phyloP scores from a whole-genome alignment of 2,329 filamentous ascomycete genomes.

The Trichoderma simmonsii region DNA sequence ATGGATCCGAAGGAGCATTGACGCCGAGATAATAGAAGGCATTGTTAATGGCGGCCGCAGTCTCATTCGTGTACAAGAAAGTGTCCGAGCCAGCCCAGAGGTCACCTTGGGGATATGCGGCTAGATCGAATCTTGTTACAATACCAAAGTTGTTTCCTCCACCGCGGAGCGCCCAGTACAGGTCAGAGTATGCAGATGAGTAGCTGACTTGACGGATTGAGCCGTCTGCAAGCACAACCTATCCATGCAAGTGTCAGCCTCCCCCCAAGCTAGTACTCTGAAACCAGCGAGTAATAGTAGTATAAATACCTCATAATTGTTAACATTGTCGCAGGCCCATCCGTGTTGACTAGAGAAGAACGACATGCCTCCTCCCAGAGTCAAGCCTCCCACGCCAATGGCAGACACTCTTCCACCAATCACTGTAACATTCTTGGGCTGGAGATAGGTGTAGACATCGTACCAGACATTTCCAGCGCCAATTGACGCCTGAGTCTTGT shows the following conservation, averaged over 20 bases:
- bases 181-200: background rate
- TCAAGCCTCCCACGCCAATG: constrained; percentile 36
- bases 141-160: constrained; percentile 24
- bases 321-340: constrained; percentile 19
- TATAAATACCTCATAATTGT: background rate
- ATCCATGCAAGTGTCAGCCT: background rate
- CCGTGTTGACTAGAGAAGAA: constrained; percentile 20
- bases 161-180: constrained; percentile 13
- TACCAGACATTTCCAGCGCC: constrained; percentile 40
- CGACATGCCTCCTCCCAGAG: constrained; percentile 22
- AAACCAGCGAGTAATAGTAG: too few relatives aligned
- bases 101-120: constrained; percentile 34
- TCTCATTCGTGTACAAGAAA: constrained; percentile 29
- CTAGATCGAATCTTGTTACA: constrained; percentile 34
- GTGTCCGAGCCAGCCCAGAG: constrained; percentile 39
- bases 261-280: background rate
- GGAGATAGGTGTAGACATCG: constrained; percentile 37
- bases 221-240: constrained; percentile 16
- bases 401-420: constrained; percentile 38
- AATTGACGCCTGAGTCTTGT: constrained; percentile 32
- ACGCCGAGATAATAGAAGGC: constrained; percentile 25
- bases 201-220: constrained; percentile 5
- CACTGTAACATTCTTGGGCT: constrained; percentile 31
- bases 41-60: constrained; percentile 22
- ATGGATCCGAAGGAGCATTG: constrained; percentile 23